Evolutionary conservation across 1,284 basidiomycete species (phyloP).

Genomic region (Entoloma clypeatum): DNA sequence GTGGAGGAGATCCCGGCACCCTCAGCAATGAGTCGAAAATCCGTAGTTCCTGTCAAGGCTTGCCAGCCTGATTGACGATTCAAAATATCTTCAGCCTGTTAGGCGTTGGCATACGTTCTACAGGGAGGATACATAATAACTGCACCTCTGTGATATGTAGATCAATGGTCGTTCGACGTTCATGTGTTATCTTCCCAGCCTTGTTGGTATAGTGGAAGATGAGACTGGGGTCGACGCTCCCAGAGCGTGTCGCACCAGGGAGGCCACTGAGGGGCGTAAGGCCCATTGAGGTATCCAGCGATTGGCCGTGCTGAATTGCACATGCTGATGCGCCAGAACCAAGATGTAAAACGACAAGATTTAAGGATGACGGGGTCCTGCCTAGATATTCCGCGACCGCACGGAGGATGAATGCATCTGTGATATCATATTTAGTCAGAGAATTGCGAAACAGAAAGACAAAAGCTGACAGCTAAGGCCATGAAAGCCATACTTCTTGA

Average conservation of each 20-base stretch:
- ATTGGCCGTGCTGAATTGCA: conserved; percentile 66
- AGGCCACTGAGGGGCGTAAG: conserved; percentile 76
- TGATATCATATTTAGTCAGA: conserved; percentile 12
- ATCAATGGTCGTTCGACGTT: conserved; percentile 41
- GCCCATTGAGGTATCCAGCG: conserved; percentile 81
- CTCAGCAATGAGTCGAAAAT: conserved; percentile 64
- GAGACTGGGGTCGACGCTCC: conserved; percentile 77
- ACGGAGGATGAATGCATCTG: conserved; percentile 63
- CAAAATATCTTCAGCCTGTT: conserved; percentile 70
- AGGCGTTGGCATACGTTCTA: neutral
- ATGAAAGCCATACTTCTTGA: conserved; percentile 89
- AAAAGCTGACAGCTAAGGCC: conserved; percentile 62
- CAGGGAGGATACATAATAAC: conserved; percentile 4
- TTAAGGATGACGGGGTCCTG: conserved; percentile 45
- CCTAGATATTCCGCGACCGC: conserved; percentile 54
- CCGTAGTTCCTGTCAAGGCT: conserved; percentile 73
- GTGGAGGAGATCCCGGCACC: conserved; percentile 20
- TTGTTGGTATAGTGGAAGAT: conserved; percentile 83
- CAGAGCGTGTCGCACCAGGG: conserved; percentile 83
- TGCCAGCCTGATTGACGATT: conserved; percentile 75
- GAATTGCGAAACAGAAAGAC: conserved; percentile 18
- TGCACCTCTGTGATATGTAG: conserved; percentile 60
- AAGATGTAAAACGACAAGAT: conserved; percentile 78
- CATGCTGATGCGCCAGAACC: conserved; percentile 84
- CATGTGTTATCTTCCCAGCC: conserved; percentile 52